Conservation (phyloP, 176 grass and related monocot genomes). For the Oryza australiensis region DNA sequence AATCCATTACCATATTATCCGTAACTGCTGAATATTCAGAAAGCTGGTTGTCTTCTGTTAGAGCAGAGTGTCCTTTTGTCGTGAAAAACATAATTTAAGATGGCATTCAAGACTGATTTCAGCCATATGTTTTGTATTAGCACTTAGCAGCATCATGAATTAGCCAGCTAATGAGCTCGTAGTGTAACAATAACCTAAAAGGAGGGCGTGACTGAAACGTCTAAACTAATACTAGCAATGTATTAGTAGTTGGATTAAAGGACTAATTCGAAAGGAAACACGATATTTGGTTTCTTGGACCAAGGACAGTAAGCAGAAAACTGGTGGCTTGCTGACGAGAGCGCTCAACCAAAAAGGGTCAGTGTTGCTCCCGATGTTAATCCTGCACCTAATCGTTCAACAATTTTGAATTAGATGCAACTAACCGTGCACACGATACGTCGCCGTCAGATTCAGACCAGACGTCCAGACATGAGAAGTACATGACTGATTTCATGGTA, state of each 20-base stretch:
- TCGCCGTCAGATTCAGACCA: background rate
- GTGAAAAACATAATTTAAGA: background rate
- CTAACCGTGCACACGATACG: background rate
- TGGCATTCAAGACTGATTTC: background rate
- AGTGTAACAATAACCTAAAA: background rate
- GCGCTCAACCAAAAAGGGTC: background rate
- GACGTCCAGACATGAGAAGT: background rate
- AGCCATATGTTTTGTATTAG: background rate
- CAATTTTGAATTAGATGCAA: background rate
- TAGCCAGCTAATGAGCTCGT: background rate
- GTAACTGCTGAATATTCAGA: constrained; percentile 2
- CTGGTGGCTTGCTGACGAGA: background rate
- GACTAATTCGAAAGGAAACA: background rate
- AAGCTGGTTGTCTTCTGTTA: constrained; percentile 15
- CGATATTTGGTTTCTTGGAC: background rate
- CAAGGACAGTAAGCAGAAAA: background rate
- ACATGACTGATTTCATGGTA: background rate
- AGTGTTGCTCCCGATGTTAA: background rate
- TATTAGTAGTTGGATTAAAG: background rate
- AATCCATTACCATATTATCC: background rate
- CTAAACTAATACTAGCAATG: background rate
- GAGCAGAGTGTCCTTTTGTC: constrained; percentile 2
- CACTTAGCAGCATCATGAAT: background rate
- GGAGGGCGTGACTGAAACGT: background rate
- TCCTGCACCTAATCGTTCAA: background rate